phyloP scores from a whole-genome alignment of 2,329 filamentous ascomycete species.

The Ophiostoma ips region DNA sequence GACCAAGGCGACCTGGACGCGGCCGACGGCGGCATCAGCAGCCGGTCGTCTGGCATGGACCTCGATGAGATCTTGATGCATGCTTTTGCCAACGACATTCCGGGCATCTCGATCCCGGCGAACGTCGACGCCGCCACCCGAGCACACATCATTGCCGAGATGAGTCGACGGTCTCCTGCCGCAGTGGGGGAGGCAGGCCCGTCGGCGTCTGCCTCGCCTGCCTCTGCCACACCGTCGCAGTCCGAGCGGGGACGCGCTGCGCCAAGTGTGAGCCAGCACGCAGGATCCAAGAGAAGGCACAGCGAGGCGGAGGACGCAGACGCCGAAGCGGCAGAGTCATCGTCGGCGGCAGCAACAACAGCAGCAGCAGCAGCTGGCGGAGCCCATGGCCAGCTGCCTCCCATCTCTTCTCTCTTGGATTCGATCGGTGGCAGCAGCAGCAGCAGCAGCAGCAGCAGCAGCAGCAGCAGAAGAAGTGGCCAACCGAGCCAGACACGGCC shows the following conservation, averaged over 20 bases:
- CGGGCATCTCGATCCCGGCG: no score
- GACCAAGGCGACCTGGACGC: background rate
- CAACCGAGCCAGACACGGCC: background rate
- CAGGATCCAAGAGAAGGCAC: background rate
- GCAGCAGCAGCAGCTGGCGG: no score
- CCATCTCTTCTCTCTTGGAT: background rate
- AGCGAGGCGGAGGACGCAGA: no score
- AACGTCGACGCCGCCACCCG: no score
- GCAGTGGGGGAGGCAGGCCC: no score
- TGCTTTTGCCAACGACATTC: no score
- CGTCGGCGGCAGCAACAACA: background rate
- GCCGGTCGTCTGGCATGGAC: no score
- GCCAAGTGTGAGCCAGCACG: background rate
- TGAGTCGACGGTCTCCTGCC: background rate
- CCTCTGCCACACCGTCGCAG: background rate
- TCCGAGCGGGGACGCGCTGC: no score
- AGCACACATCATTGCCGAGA: no score
- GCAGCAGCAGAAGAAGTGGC: background rate
- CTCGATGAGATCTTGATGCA: no score
- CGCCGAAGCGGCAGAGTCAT: no score
- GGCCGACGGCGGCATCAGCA: background rate
- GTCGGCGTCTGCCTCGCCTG: no score
- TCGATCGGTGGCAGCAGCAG: slow-evolving; percentile 1
- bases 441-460: background rate
- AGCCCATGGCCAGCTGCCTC: background rate